These are phyloP conservation scores for Mortierella polycephala DNA, from an alignment of 371 early-diverging fungal genomes.

Conservation along the genomic window DNA sequence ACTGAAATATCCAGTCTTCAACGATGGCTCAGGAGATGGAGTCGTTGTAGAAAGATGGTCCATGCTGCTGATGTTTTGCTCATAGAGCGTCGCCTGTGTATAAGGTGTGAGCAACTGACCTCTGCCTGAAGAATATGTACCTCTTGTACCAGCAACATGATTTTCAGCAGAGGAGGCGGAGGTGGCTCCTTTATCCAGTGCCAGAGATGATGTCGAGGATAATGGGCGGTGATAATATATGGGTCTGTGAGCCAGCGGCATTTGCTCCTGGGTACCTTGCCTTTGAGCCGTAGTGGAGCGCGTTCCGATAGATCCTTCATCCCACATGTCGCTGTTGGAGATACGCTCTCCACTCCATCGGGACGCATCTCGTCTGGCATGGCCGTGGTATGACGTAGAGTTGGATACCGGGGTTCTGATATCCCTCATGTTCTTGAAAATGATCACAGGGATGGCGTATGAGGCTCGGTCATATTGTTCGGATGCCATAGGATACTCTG, in stretches of 20 bases:
- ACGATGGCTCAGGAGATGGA: conserved; percentile 24
- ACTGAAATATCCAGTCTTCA: conserved; percentile 28
- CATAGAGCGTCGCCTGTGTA: conserved; percentile 29
- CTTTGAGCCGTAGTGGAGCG: not conserved
- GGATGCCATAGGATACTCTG: not conserved
- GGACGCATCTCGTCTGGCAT: conserved; percentile 31
- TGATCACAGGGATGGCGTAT: conserved; percentile 35
- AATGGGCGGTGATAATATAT: conserved; percentile 19
- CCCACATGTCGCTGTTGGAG: conserved; percentile 34
- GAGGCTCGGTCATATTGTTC: no score
- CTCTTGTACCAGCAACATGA: not conserved
- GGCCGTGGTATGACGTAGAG: conserved; percentile 35
- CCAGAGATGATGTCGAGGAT: conserved; percentile 33
- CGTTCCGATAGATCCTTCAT: conserved; percentile 8
- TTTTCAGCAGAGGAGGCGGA: no score
- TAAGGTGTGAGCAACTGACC: conserved; percentile 31
- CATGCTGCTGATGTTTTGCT: conserved; percentile 37
- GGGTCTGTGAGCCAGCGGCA: not conserved
- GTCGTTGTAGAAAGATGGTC: conserved; percentile 23
- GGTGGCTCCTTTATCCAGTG: conserved; percentile 7
- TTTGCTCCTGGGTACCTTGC: conserved; percentile 1
- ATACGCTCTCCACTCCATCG: conserved; percentile 49
- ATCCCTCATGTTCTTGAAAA: conserved; percentile 48
- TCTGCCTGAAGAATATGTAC: conserved; percentile 7
- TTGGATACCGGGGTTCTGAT: conserved; percentile 20